These are phyloP conservation scores for Fusarium vanettenii DNA, from an alignment of 2,329 filamentous ascomycete species.

Conservation along the genomic window DNA sequence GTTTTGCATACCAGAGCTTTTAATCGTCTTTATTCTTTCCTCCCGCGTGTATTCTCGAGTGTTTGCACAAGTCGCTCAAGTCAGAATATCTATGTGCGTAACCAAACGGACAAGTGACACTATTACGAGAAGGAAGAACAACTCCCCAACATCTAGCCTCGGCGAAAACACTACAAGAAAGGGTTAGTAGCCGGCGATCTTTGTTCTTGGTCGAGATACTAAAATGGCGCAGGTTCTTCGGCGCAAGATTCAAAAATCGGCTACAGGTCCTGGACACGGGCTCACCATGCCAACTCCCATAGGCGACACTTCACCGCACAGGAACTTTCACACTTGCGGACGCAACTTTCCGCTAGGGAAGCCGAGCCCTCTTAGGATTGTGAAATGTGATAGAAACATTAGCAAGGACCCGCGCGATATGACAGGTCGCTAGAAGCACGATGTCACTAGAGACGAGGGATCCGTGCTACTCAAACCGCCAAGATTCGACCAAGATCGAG, in stretches of 20 bases:
- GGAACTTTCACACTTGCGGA: slow-evolving; percentile 48
- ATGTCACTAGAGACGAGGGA: slow-evolving; percentile 40
- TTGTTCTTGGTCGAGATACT: not conserved
- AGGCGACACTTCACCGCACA: slow-evolving; percentile 37
- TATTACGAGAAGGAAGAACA: not conserved
- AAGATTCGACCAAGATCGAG: slow-evolving; percentile 17
- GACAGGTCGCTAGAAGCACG: slow-evolving; percentile 41
- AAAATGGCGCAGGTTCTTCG: not conserved
- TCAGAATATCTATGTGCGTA: not conserved
- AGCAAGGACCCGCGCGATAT: slow-evolving; percentile 25
- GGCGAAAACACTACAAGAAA: not conserved
- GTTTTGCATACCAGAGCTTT: not conserved
- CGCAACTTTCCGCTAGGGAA: slow-evolving; percentile 39
- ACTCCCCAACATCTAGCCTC: not conserved
- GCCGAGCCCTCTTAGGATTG: slow-evolving; percentile 62
- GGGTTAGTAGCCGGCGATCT: not conserved
- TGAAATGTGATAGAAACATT: slow-evolving; percentile 51
- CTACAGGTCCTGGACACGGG: not conserved
- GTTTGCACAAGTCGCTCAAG: not conserved
- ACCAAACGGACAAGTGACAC: not conserved
- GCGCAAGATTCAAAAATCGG: not conserved
- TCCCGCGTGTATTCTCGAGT: not conserved
- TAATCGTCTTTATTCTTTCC: not conserved
- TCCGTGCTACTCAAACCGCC: slow-evolving; percentile 53
- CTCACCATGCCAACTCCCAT: slow-evolving; percentile 50